Base-by-base conservation (phyloP, 495 filamentous ascomycete genomes). In the Penicillium mononematosum region DNA sequence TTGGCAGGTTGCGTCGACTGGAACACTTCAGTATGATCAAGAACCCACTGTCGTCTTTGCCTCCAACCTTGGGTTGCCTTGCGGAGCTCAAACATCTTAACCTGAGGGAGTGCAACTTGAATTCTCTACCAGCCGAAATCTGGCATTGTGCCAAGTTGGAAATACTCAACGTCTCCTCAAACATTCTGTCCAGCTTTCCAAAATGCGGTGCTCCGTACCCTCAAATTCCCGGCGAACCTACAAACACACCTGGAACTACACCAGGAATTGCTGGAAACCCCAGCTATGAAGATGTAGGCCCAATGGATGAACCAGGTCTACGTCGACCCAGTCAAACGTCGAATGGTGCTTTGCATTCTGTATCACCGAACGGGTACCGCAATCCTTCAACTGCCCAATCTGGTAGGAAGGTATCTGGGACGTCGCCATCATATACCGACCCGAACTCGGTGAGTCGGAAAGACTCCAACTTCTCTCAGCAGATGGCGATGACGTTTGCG, bases 1-100 rank as follows among this genome's bases (percentile, higher is more conserved):
- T 98, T 58, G 91, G 92, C 27, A 90, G 88, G 59, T 77, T 99
- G 34, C 82, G 83, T 56, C 89, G 83, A 58, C 79, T 99, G 27
- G 92, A 98, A 58, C 84, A 94, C 74, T 86, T 99, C 65, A 97
- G 92, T 70, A 90, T 97, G 58, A 91, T 91, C 34, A 88, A 90
- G 64, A 99, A 99, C 61, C 84, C 88, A 0, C 81, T 99, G 4
- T 85, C 83, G 50, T 85, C 88, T 46, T 76, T 99, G 24, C 94
- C 94, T 32, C 69, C 86, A 1, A 91, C 94, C 58, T 87, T 98
- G 60, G 95, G 94, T 2, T 88, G 88, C 56, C 81, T 98, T 42
- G 81, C 77, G 3, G 93, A 97, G 63, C 81, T 99, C 41, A 86
- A 83, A 52, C 87, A 88, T 55, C 77, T 99, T 14, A 93, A 98